These are phyloP conservation scores for Sphagnum magellanicum DNA, from an alignment of 228 moss, liverwort and hornwort genomes.

Conservation along the genomic window DNA sequence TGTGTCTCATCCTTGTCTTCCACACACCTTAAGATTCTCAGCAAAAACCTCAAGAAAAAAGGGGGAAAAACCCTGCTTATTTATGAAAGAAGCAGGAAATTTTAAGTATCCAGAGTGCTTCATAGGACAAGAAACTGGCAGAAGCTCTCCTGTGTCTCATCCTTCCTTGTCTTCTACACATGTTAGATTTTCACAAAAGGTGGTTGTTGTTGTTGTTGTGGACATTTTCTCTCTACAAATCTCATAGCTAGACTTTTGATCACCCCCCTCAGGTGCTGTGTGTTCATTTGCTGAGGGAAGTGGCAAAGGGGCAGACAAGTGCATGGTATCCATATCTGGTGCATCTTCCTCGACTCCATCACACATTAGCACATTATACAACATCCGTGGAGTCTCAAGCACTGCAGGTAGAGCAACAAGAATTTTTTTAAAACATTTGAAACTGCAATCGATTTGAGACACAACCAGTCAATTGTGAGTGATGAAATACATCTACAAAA, in stretches of 20 bases:
- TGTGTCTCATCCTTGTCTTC: too few species aligned
- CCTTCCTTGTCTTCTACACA: constrained; percentile 60
- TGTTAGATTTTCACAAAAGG: constrained; percentile 23
- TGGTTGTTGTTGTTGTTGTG: neutral
- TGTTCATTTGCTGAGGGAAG: constrained; percentile 63
- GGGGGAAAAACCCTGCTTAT: constrained; percentile 71
- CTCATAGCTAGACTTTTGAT: neutral
- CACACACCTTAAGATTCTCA: neutral
- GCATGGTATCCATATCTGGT: constrained; percentile 62
- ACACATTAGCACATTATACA: constrained; percentile 50
- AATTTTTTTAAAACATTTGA: neutral
- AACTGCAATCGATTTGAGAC: neutral
- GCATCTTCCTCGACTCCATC: constrained; percentile 75
- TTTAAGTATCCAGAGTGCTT: constrained; percentile 65
- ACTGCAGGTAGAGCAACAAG: constrained; percentile 45
- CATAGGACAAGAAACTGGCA: constrained; percentile 55
- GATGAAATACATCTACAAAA: too few species aligned
- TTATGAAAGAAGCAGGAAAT: constrained; percentile 59
- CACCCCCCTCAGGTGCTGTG: constrained; percentile 45
- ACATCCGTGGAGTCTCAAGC: constrained; percentile 49
- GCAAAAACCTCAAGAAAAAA: constrained; percentile 6
- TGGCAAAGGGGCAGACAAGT: constrained; percentile 54
- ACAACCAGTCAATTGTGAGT: neutral
- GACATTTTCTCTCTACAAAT: neutral
- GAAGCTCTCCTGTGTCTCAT: constrained; percentile 26